Evolutionary conservation across 78 protist genomes (phyloP).

Genomic region (Thecamonas trahens): DNA sequence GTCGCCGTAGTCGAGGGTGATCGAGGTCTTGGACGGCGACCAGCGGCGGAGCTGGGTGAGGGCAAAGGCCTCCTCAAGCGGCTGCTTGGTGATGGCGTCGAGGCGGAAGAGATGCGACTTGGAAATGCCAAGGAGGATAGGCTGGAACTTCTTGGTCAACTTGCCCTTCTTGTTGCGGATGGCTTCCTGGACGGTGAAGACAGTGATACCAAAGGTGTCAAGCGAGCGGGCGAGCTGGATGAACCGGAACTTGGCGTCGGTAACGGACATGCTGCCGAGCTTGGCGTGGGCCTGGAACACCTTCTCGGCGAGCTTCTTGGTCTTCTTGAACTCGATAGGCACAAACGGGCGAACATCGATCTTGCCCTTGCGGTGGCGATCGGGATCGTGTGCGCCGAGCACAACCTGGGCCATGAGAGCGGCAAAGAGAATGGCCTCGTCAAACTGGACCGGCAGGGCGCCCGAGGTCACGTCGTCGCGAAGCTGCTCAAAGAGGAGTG

Average conservation of each 20-base stretch:
- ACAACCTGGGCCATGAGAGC: slow-evolving; percentile 52
- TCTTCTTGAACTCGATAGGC: no score
- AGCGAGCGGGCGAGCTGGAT: slow-evolving; percentile 52
- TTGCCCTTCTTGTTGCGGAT: not conserved
- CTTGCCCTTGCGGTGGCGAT: not conserved
- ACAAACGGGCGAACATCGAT: slow-evolving; percentile 25
- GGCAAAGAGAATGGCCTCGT: slow-evolving; percentile 46
- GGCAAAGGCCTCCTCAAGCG: slow-evolving; percentile 37
- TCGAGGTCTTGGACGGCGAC: slow-evolving; percentile 41
- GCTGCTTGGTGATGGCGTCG: no score
- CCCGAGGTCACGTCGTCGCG: slow-evolving; percentile 42
- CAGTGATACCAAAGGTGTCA: slow-evolving; percentile 61
- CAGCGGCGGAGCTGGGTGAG: slow-evolving; percentile 52
- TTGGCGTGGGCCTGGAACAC: slow-evolving; percentile 39
- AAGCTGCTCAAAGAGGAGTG: slow-evolving; percentile 42
- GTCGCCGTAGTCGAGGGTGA: slow-evolving; percentile 65
- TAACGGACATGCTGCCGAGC: slow-evolving; percentile 38
- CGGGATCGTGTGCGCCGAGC: slow-evolving; percentile 38
- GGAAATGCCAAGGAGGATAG: slow-evolving; percentile 35
- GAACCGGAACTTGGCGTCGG: slow-evolving; percentile 58
- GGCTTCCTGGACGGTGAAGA: slow-evolving; percentile 35
- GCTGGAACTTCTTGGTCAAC: not conserved
- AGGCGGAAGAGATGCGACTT: slow-evolving; percentile 40
- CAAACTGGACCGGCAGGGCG: slow-evolving; percentile 32
- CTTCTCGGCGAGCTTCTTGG: no score